Conservation (phyloP, 441 rosid genomes). For the Capsella rubella region DNA sequence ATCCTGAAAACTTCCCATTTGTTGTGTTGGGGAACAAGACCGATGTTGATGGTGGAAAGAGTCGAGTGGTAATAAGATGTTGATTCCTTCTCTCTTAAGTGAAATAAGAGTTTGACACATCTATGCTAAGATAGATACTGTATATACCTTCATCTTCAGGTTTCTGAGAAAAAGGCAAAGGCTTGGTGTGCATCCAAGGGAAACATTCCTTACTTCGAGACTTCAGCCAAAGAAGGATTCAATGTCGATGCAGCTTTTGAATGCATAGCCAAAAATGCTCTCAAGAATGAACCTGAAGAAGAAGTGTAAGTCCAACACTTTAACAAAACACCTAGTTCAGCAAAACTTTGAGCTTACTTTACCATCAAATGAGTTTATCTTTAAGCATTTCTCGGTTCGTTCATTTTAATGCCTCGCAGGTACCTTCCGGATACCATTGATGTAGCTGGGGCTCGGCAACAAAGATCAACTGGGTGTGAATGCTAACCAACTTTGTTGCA, state of each 20-base stretch:
- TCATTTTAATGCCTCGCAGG: constrained; percentile 42
- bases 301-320: constrained; percentile 61
- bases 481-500: constrained; percentile 44
- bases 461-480: constrained; percentile 75
- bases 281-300: constrained; percentile 50
- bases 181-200: constrained; percentile 62
- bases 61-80: constrained; percentile 32
- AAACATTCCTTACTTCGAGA: constrained; percentile 65
- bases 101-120: neutral
- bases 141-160: constrained; percentile 31
- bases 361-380: neutral
- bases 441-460: constrained; percentile 61
- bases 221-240: constrained; percentile 61
- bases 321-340: neutral
- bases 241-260: constrained; percentile 62
- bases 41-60: constrained; percentile 42
- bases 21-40: constrained; percentile 77
- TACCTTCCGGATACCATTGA: constrained; percentile 81
- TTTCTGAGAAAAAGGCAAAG: constrained; percentile 57
- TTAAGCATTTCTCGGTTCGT: neutral
- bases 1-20: constrained; percentile 89
- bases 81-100: neutral
- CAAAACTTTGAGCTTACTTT: neutral
- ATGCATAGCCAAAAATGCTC: constrained; percentile 51
- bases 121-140: neutral